Base-by-base conservation (phyloP, 352 stramenopile species). In the Globisporangium acanthophoron region DNA sequence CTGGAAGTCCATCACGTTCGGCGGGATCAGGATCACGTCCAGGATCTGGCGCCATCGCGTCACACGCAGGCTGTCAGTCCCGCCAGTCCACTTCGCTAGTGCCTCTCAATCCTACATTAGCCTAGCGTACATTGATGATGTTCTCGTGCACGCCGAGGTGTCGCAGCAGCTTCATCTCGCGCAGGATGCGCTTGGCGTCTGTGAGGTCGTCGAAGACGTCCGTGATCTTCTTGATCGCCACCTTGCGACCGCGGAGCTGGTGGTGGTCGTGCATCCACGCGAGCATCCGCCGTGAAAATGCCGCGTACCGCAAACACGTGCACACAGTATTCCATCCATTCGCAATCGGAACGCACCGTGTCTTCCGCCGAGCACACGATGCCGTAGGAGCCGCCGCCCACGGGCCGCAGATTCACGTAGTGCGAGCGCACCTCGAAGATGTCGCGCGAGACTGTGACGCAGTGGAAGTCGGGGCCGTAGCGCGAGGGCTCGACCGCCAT, bases 181-280 rank as follows among this genome's bases (percentile, higher is more conserved):
- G 74, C 64, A 97, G 61, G 47, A 97, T 98, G 21, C 90, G 83
- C 72, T 97, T 97, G 53, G 91, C 91, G 57, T 97, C 91, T 24
- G 91, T 90, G 43, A 97, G 76, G 63, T 97, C 88, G 43, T 93
- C 74, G 59, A 97, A 97, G n/a, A 93, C 85, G 66, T 96, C 84
- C 3, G 85, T 93, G 69, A 97, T 94, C 69, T 97, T 97, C 71
- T 96, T 96, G 62, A 97, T 96, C 29, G 89, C 86, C 41, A 96
- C 84, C 61, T 92, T 92, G 52, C 85, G 80, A 18, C 81, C 85
- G 9, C 86, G 85, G 5, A 94, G 51, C 86, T 96, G 54, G 31
- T 58, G 4, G 5, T 16, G 44, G 5, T n/a, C 20, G 24, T 24
- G 35, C 51, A 21, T 35, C 6, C 37, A 49, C 9, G n/a, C 29